Evolutionary conservation across 805 yeast species (phyloP), one percentile per base, ranked within the genome.

Genomic region (Tetrapisispora taiwanensis): DNA sequence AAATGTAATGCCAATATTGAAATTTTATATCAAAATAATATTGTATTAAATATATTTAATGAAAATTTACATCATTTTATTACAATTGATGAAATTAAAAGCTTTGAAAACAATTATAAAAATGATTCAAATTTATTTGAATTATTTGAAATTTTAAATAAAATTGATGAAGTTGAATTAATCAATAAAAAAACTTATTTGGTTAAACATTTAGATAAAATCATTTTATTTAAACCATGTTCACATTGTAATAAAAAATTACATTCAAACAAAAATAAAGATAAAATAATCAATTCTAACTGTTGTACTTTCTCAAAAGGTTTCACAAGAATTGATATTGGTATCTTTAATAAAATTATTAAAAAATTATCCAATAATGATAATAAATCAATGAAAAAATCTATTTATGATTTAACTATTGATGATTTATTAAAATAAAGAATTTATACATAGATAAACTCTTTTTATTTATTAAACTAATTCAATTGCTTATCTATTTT

Each of bases 1-100:
- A 82, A 81, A 62, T 82, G 90, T 63, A 79, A 81, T 59, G 85
- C 89, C 1, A 79, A 73, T 49, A 76, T 81, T 12, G 62, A 63
- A 27, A 68, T 75, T 26, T 46, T 76, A 10, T 39, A 46, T 20
- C 62, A 59, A 40, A 55, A 54, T 44, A 54, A 63, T 17, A 15
- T 46, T 54, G 19, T 43, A 14, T 27, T 43, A n/a, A 33, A 43
- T 30, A 20, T 30, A 32, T 36, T 22, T 9, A 19, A 20, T n/a
- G 43, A 52, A 20, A 43, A 48, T 18, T 47, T 60, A 38, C 64
- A 59, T 46, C 53, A 49, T 45, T 39, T 46, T 22, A 41, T 60
- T 27, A 37, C 56, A 2, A 34, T 35, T 8, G 45, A 46, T 13
- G 58, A 57, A 36, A 45, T 55, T 14, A 17, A 31, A 17, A 30